Conservation (phyloP, 2,329 filamentous ascomycete genomes). For the Diplodia sapinea region DNA sequence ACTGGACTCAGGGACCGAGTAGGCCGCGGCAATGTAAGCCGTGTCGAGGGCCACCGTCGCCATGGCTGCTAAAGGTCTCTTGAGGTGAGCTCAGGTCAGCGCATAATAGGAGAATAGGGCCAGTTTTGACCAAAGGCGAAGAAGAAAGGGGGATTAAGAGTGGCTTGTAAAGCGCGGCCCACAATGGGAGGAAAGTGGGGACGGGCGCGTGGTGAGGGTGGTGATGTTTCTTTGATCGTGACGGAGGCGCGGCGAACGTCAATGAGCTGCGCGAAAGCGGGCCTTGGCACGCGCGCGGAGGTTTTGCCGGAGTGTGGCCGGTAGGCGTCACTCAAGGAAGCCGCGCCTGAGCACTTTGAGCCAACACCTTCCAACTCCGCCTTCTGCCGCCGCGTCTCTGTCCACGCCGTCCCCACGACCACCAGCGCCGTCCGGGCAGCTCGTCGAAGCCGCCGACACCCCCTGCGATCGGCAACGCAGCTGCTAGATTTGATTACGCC, state of each 20-base stretch:
- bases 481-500: neutral
- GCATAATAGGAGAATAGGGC: conserved; percentile 25
- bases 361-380: neutral
- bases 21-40: conserved; percentile 74
- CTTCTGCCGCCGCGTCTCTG: neutral
- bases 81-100: conserved; percentile 25
- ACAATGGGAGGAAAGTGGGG: conserved; percentile 15
- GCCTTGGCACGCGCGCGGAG: conserved; percentile 12
- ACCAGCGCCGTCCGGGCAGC: neutral
- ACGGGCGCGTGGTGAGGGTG: conserved; percentile 7
- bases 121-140: conserved; percentile 23
- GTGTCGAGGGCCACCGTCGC: conserved; percentile 69
- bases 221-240: conserved; percentile 30
- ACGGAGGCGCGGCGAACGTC: conserved; percentile 29
- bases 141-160: conserved; percentile 34
- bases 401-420: neutral
- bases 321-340: conserved; percentile 1
- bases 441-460: neutral
- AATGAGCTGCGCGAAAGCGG: conserved; percentile 25
- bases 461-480: neutral
- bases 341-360: neutral
- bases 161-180: conserved; percentile 29
- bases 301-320: neutral
- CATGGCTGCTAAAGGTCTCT: conserved; percentile 53
- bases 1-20: conserved; percentile 69